Percentiles rank a stretch among this genome's conserved stretches.
These are phyloP conservation scores for Vachellia pachyceras DNA, from an alignment of 306 rosid species.

Conservation along the genomic window DNA sequence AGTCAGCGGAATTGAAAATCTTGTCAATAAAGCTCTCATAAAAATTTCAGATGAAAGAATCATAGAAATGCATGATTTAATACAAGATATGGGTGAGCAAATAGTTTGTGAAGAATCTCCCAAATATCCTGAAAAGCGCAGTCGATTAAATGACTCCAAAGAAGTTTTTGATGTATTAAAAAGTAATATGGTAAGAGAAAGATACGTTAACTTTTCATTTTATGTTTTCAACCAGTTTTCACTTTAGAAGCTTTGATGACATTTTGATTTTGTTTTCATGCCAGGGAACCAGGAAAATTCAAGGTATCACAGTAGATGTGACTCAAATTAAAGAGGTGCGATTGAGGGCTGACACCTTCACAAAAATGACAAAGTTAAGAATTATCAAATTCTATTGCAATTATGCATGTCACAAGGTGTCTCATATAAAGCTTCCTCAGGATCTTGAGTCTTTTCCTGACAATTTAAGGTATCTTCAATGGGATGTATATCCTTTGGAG, in stretches of 20 bases:
- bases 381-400: background rate
- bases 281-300: background rate
- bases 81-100: conserved; percentile 40
- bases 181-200: conserved; percentile 25
- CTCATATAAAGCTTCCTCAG: background rate
- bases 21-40: conserved; percentile 36
- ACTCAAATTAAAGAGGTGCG: background rate
- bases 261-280: background rate
- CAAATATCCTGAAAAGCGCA: conserved; percentile 30
- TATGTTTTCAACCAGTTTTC: background rate
- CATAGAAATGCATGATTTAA: conserved; percentile 39
- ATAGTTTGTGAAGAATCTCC: conserved; percentile 38
- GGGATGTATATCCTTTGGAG: background rate
- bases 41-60: background rate
- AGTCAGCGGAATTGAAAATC: conserved; percentile 11
- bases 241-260: background rate
- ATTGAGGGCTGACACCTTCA: background rate
- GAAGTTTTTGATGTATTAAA: background rate
- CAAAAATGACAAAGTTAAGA: background rate
- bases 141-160: conserved; percentile 25
- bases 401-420: too few relatives aligned
- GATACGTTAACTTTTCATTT: background rate
- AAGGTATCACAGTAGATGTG: too few relatives aligned
- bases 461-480: background rate
- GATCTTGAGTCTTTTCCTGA: background rate